Evolutionary conservation across 1,139 yeast species (phyloP), one percentile per base, ranked within the genome.

Genomic region (Pneumocystis murina): DNA sequence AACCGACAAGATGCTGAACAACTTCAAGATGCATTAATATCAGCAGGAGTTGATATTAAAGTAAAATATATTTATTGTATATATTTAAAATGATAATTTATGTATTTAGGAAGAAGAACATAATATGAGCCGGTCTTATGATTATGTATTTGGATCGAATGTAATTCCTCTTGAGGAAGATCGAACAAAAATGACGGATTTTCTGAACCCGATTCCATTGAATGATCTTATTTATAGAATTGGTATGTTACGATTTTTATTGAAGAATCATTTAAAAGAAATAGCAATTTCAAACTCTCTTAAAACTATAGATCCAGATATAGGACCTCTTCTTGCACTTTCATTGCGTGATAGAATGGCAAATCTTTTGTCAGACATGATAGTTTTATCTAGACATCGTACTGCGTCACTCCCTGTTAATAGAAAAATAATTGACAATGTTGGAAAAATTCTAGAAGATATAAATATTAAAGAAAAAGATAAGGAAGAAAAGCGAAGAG

Each of bases 321-420:
- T 48, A 24, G 55, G 33, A 12, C 55, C 55, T 61, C 54, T 62
- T 60, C 59, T 61, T 43, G 62, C 62, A 14, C 60, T 64, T 17
- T 60, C 65, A 20, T 48, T 61, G 54, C 62, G 61, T n/a, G 62
- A 63, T 30, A 63, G 65, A 24, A 48, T 63, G 20, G 60, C 63
- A 3, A 55, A 59, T 16, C 60, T 63, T 30, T 40, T 63, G 16
- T 39, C 59, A 6, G 60, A 60, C n/a, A 63, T 63, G 65, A 40
- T 61, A 14, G 61, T 63, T 57, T 62, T 63, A 7, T 58, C 65
- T 16, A 61, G 59, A 58, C 65, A 63, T 38, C 59, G 65, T 16
- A 55, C 62, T 35, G 63, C 65, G 10, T 62, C 63, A 12, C 65
- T 63, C 30, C 65, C 65, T 28, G 57, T 40, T n/a, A 41, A 62